These are phyloP conservation scores for Yueomyces sp. DNA, from an alignment of 805 yeast species.

Conservation along the genomic window DNA sequence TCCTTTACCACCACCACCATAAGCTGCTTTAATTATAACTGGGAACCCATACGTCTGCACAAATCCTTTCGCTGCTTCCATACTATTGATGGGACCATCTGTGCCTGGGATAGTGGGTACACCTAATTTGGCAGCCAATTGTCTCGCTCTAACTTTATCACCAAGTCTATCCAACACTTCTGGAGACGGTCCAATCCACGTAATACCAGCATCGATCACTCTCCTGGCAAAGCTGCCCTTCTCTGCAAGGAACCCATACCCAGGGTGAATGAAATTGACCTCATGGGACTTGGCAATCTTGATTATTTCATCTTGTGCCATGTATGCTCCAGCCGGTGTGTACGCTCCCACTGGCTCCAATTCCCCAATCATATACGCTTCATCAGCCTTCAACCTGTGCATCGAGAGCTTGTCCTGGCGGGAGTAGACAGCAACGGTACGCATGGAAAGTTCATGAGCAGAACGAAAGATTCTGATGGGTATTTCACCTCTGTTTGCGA, in stretches of 20 bases:
- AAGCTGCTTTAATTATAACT: constrained; percentile 94
- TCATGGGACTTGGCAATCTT: constrained; percentile 61
- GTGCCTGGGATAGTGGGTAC: constrained; percentile 97
- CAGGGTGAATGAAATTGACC: constrained; percentile 83
- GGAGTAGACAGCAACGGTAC: constrained; percentile 90
- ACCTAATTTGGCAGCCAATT: constrained; percentile 57
- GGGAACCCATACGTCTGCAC: constrained; percentile 81
- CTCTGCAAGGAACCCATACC: constrained; percentile 80
- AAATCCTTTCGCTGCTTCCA: constrained; percentile 63
- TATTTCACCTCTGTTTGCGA: constrained; percentile 74
- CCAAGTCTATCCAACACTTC: constrained; percentile 85
- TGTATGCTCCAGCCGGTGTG: constrained; percentile 89
- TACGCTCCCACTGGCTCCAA: constrained; percentile 47
- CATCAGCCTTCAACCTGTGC: constrained; percentile 90
- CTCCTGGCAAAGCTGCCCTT: constrained; percentile 85
- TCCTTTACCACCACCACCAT: constrained; percentile 99
- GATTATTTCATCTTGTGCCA: constrained; percentile 88
- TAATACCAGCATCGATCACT: constrained; percentile 78
- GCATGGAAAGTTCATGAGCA: constrained; percentile 93
- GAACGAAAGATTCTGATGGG: constrained; percentile 84
- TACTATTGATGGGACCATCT: constrained; percentile 78
- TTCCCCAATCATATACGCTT: constrained; percentile 79
- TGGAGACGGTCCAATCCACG: constrained; percentile 89
- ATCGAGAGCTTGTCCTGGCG: constrained; percentile 88
- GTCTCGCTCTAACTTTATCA: constrained; percentile 88